Conservation (phyloP, 2,329 filamentous ascomycete species). For the Botryotinia calthae region DNA sequence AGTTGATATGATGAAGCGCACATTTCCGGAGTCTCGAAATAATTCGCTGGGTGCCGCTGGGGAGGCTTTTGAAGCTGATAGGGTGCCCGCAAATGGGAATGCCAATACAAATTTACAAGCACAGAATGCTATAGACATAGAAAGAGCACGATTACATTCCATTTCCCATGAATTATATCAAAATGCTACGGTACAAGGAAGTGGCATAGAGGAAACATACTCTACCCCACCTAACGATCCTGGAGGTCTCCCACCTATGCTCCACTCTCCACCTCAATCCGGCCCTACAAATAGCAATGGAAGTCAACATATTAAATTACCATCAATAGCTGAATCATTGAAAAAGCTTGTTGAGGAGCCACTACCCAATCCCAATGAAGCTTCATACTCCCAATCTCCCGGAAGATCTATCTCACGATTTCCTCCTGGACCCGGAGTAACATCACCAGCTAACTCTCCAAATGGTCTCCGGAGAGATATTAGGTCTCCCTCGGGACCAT, state of each 20-base stretch:
- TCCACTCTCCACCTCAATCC: conserved; percentile 31
- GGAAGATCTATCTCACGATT: conserved; percentile 30
- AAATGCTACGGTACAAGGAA: neutral
- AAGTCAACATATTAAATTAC: conserved; percentile 32
- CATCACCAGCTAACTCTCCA: conserved; percentile 37
- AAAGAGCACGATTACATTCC: neutral
- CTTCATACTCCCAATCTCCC: conserved; percentile 35
- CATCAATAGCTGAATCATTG: conserved; percentile 36
- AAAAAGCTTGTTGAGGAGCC: conserved; percentile 32
- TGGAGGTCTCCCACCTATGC: conserved; percentile 35
- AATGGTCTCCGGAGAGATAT: conserved; percentile 44
- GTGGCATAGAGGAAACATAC: conserved; percentile 16
- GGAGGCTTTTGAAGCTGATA: neutral
- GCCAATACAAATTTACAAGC: neutral
- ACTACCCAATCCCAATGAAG: conserved; percentile 23
- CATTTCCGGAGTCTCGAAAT: neutral
- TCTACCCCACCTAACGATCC: conserved; percentile 23
- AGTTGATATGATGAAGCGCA: conserved; percentile 7
- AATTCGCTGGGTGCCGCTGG: neutral
- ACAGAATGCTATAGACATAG: neutral
- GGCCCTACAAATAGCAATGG: conserved; percentile 32
- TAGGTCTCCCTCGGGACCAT: conserved; percentile 37
- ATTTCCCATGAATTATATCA: neutral
- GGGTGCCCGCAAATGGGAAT: neutral
- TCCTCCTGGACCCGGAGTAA: conserved; percentile 28